Evolutionary conservation across 2,329 filamentous ascomycete species (phyloP), one percentile per base, ranked within the genome.

Genomic region (Akanthomyces uredinophilus): DNA sequence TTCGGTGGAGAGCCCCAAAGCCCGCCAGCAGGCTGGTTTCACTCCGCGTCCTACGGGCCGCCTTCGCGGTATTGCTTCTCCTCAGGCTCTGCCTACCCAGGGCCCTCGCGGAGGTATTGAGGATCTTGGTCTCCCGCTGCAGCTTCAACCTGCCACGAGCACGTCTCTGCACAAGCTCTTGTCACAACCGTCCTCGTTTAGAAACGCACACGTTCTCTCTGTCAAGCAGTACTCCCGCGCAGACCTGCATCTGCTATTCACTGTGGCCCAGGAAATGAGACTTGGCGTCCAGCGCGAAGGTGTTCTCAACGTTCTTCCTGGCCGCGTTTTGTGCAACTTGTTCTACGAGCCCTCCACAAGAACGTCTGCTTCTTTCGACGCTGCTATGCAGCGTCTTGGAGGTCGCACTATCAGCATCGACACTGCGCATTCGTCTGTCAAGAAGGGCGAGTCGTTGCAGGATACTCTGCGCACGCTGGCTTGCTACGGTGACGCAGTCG

Each of bases 341-440:
- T 99, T 99, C 84, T 99, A 93, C 76, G 95, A 99, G 81, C 95
- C 95, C 2, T 98, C 94, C 0, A 99, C 95, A 3, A 86, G 95
- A 60, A 99, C 95, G 5, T 97, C 94, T 14, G 87, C 91, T 43
- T 99, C 95, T 4, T 99, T 99, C 70, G 95, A 99, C 72, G 91
- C 94, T 62, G 95, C 95, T 47, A 99, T 99, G 95, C 96, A 99
- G 81, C 90, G 96, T 58, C 88, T 99, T 5, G 95, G 95, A 68
- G 95, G 95, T 53, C 86, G 92, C 54, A 94, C 90, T 3, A 84
- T 99, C 60, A 83, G 88, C 58, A 88, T 98, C 71, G 82, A 92
- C 46, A 96, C 94, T 3, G 84, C 87, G 6, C 86, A 91, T 68
- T 97, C 94, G 2, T 96, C 91, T 16, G 93, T 93, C 4, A 85